phyloP scores from a whole-genome alignment of 352 stramenopile genomes.

The Phytophthora melonis region DNA sequence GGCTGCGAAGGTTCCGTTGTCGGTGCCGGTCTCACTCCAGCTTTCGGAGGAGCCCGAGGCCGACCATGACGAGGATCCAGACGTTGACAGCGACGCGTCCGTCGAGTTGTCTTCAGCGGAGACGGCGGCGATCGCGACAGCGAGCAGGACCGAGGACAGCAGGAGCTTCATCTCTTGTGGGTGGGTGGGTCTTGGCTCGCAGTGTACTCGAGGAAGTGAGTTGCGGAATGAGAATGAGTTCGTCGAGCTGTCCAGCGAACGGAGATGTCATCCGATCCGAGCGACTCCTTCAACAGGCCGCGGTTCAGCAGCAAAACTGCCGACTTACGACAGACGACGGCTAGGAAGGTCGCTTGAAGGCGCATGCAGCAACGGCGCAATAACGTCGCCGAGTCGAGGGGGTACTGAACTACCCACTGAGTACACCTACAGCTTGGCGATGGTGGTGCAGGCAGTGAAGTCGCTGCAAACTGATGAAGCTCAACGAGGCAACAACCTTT shows the following conservation, averaged over 20 bases:
- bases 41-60: conserved; percentile 14
- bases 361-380: not conserved
- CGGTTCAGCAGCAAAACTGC: conserved; percentile 12
- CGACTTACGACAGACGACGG: conserved; percentile 9
- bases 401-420: not conserved
- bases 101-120: conserved; percentile 14
- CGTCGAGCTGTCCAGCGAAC: not conserved
- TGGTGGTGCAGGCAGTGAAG: not conserved
- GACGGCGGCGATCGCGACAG: conserved; percentile 28
- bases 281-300: not conserved
- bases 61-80: not conserved
- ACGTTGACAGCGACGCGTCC: conserved; percentile 7
- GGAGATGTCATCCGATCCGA: not conserved
- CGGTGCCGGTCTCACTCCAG: conserved; percentile 5
- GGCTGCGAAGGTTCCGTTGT: not conserved
- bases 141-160: conserved; percentile 37
- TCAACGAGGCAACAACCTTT: not conserved
- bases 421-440: not conserved
- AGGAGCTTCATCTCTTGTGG: conserved; percentile 49
- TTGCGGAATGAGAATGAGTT: conserved; percentile 33
- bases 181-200: not conserved
- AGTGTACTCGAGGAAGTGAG: conserved; percentile 7
- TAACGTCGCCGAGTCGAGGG: not conserved
- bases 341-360: not conserved
- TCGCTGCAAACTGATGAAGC: not conserved